phyloP scores from a whole-genome alignment of 805 yeast species.

The Candida insectalens region DNA sequence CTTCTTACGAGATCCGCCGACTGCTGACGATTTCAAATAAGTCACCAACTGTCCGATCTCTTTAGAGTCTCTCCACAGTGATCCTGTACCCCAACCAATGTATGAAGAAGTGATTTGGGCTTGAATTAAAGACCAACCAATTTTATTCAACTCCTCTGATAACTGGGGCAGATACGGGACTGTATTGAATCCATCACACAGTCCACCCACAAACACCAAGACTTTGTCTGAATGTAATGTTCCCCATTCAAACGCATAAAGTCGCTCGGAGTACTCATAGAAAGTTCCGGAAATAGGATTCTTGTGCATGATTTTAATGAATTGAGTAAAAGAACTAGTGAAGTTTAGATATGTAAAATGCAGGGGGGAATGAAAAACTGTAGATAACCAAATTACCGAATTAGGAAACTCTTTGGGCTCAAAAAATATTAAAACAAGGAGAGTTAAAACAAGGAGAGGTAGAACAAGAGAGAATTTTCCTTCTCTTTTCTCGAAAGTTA shows the following conservation, averaged over 20 bases:
- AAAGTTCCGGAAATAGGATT: conserved; percentile 1
- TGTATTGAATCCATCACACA: conserved; percentile 59
- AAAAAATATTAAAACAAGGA: too few relatives aligned
- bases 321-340: too few relatives aligned
- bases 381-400: too few relatives aligned
- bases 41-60: conserved; percentile 48
- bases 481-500: too few relatives aligned
- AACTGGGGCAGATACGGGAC: conserved; percentile 34
- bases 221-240: conserved; percentile 32
- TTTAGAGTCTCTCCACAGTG: conserved; percentile 44
- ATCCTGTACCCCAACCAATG: conserved; percentile 69
- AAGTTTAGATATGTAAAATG: too few relatives aligned
- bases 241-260: conserved; percentile 2
- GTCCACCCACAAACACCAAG: conserved; percentile 63
- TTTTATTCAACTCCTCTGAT: conserved; percentile 26
- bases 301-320: too few relatives aligned
- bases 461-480: too few relatives aligned
- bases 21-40: conserved; percentile 34
- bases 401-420: too few relatives aligned
- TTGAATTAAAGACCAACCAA: conserved; percentile 55
- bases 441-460: too few relatives aligned
- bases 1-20: conserved; percentile 35
- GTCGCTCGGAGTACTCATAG: conserved; percentile 1
- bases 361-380: too few relatives aligned
- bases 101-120: conserved; percentile 46